phyloP scores from a whole-genome alignment of 2,329 filamentous ascomycete genomes.

The Penicillium crustosum region DNA sequence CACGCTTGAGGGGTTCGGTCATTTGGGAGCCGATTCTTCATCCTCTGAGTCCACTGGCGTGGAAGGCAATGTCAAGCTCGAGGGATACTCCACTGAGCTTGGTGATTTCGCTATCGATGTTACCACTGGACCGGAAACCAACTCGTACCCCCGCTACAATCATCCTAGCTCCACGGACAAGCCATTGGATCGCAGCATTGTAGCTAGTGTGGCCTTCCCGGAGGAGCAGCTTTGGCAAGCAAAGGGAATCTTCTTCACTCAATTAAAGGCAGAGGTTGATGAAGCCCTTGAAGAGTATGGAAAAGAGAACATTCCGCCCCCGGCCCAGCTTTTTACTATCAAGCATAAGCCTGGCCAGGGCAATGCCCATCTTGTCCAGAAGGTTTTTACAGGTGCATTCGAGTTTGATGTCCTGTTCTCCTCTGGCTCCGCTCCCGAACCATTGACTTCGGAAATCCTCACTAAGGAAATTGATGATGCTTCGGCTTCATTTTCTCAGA shows the following conservation, averaged over 20 bases:
- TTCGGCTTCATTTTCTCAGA: constrained; percentile 68
- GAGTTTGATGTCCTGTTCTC: constrained; percentile 92
- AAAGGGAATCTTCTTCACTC: constrained; percentile 64
- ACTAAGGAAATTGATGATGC: constrained; percentile 67
- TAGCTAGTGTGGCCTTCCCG: constrained; percentile 68
- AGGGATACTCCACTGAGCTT: constrained; percentile 68
- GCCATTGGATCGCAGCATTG: constrained; percentile 72
- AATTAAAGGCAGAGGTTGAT: constrained; percentile 65
- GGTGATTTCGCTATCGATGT: constrained; percentile 78
- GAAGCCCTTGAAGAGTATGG: constrained; percentile 59
- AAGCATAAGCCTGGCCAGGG: constrained; percentile 60
- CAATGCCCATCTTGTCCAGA: constrained; percentile 86
- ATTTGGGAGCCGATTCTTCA: constrained; percentile 60
- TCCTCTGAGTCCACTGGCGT: constrained; percentile 53
- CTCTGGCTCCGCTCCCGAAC: constrained; percentile 64
- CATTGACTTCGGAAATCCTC: constrained; percentile 62
- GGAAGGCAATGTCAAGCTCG: constrained; percentile 64
- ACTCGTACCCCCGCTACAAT: constrained; percentile 53
- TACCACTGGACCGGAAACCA: constrained; percentile 67
- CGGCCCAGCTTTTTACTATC: constrained; percentile 82
- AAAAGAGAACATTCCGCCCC: constrained; percentile 69
- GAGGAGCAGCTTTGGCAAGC: constrained; percentile 78
- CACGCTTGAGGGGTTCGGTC: constrained; percentile 72
- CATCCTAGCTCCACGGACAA: constrained; percentile 68
- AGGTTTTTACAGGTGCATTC: constrained; percentile 84